Base-by-base conservation (phyloP, 2,329 filamentous ascomycete species). In the Orbilia ellipsospora region DNA sequence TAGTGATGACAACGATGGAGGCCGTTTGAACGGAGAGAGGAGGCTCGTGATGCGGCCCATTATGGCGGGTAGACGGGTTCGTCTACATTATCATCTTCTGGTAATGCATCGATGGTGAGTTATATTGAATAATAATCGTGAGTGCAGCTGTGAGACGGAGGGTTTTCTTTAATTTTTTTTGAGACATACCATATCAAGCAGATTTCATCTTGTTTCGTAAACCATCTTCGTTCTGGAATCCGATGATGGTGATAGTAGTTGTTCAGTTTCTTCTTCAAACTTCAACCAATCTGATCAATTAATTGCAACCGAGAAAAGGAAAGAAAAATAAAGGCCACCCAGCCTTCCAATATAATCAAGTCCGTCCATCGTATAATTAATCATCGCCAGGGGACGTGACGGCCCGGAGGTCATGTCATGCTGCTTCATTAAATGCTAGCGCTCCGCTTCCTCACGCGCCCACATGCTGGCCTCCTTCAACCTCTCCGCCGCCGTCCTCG, bases 381-480 rank as follows among this genome's bases (percentile, higher is more conserved):
- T 52, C 18, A 51, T 63, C 45, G 45, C 48, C 40, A 45, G 44
- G 28, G 56, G 16, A 61, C 56, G 31, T 36, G 31, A 36, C 31
- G 31, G 42, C 23, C 20, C 20, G 23, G 52, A 42, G 36, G 40
- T 36, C 55, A 59, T 59, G 55, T 59, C 66, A 28, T 18, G 13
- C n/a, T 56, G 50, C 23, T 36, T 36, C 31, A 36, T 36, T 36
- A 36, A 36, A 36, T 36, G 31, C 31, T 36, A 51, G 68, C 68
- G 63, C 65, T 68, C 62, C 62, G 64, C 42, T 59, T 74, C 52
- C 42, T 74, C 70, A 48, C 40, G 31, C 70, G 52, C 63, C 70
- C 45, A 28, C 16, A 59, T 26, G 64, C 13, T 48, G 44, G 44
- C 44, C 44, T 63, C 64, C 52, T 48, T 28, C 44, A 42, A n/a